Evolutionary conservation across 192 early-diverging fungal genomes (phyloP), one percentile per base, ranked within the genome.

Genomic region (Podila clonocystis): DNA sequence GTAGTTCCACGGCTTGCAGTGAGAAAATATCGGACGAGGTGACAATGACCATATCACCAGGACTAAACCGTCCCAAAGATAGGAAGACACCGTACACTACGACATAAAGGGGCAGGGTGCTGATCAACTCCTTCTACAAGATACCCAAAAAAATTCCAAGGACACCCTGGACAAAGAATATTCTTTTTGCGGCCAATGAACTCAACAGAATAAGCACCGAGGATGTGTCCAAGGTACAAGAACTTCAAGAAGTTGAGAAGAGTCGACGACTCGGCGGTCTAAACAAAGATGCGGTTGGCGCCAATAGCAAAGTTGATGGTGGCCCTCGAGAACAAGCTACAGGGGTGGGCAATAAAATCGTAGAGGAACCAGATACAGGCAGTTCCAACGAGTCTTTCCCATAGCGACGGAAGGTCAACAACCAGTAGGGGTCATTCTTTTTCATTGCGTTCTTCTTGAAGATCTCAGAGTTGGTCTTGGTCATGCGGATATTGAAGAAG

Each of bases 21-120:
- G 26, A 84, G 64, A 78, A 86, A 22, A 75, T 73, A 73, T 86
- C 85, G 48, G 74, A 63, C 9, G 85, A 73, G 20, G 70, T 65
- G 31, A 85, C 49, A 22, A 85, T 76, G 7, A 73, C 72, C 60
- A 64, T 75, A n/a, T 80, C 69, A 70, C 85, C 87, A 9, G 69
- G 69, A 57, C 86, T 84, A 63, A 87, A 82, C 66, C 86, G 82
- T 60, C 84, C 83, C 28, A 85, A 70, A 36, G 70, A 75, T 20
- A 88, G 34, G 70, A 85, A 88, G 45, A 88, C 52, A 58, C 87
- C 87, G 55, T 89, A 88, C 4, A 87, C 58, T n/a, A 88, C 63
- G 15, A 89, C 83, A 48, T 88, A 88, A 22, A 85, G 55, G 0
- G 84, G 82, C 62, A 82, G 76, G 73, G 80, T 74, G 26, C 59